phyloP scores from a whole-genome alignment of 257 asterid genomes.

The Solanum okadae region DNA sequence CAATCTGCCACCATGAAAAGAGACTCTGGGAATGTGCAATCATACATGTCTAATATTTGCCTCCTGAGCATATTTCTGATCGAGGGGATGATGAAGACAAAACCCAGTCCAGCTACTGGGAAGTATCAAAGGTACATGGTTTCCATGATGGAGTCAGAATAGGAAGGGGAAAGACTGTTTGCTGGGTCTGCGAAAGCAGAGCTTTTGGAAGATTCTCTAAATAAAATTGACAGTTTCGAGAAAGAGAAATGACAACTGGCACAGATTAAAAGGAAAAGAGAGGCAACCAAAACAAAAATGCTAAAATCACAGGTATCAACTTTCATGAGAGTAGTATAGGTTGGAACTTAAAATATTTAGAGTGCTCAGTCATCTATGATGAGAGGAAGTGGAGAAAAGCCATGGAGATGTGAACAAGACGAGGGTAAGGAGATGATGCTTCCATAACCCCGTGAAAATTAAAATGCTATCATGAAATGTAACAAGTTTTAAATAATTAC shows the following conservation, averaged over 20 bases:
- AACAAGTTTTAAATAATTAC: neutral
- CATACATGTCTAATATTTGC: neutral
- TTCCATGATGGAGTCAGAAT: neutral
- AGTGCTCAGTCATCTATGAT: neutral
- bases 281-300: neutral
- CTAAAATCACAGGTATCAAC: neutral
- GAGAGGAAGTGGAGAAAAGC: neutral
- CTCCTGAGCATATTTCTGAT: neutral
- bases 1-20: neutral
- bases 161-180: neutral
- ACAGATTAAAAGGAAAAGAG: neutral
- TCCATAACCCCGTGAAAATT: neutral
- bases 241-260: neutral
- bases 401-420: neutral
- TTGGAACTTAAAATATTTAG: neutral
- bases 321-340: neutral
- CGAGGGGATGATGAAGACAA: neutral
- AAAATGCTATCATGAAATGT: neutral
- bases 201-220: neutral
- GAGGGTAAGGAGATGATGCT: neutral
- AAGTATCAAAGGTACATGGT: neutral
- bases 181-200: neutral
- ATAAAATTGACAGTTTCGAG: neutral
- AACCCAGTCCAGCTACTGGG: neutral
- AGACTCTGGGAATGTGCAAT: neutral